Conservation (phyloP, 1,284 basidiomycete species). For the Filobasidium uniguttulatum region DNA sequence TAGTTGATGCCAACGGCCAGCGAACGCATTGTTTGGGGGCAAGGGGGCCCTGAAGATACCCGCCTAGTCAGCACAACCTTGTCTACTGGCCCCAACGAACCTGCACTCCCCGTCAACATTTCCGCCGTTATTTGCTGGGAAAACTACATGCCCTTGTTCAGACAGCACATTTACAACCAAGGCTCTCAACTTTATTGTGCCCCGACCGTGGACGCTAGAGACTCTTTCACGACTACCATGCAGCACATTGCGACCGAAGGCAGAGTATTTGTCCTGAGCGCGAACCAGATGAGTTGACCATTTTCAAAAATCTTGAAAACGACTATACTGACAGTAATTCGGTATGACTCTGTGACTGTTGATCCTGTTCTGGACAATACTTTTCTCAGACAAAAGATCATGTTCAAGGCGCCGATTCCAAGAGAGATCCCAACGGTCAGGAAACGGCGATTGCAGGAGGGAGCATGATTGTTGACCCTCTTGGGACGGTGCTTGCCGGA, state of each 20-base stretch:
- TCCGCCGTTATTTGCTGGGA: constrained; percentile 61
- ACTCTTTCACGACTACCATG: constrained; percentile 53
- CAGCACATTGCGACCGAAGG: constrained; percentile 61
- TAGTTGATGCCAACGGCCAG: constrained; percentile 54
- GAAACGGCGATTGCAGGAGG: constrained; percentile 40
- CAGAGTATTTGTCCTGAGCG: constrained; percentile 49
- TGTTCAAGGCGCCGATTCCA: not conserved
- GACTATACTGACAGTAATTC: not conserved
- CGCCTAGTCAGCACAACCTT: constrained; percentile 30
- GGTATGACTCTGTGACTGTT: not conserved
- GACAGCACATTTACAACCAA: constrained; percentile 29
- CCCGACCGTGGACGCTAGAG: constrained; percentile 48
- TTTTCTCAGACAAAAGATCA: not conserved
- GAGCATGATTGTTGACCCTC: constrained; percentile 50
- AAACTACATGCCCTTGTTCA: constrained; percentile 57
- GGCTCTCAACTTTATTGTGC: constrained; percentile 35
- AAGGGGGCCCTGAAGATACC: constrained; percentile 32
- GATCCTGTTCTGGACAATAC: not conserved
- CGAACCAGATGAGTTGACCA: constrained; percentile 10
- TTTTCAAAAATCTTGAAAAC: not conserved
- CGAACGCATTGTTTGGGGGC: constrained; percentile 57
- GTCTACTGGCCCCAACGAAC: constrained; percentile 18
- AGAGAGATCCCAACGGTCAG: constrained; percentile 2
- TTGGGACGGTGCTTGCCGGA: constrained; percentile 52
- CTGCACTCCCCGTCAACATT: constrained; percentile 33